These are phyloP conservation scores for Millerozyma miso DNA, from an alignment of 805 yeast genomes.

Conservation along the genomic window DNA sequence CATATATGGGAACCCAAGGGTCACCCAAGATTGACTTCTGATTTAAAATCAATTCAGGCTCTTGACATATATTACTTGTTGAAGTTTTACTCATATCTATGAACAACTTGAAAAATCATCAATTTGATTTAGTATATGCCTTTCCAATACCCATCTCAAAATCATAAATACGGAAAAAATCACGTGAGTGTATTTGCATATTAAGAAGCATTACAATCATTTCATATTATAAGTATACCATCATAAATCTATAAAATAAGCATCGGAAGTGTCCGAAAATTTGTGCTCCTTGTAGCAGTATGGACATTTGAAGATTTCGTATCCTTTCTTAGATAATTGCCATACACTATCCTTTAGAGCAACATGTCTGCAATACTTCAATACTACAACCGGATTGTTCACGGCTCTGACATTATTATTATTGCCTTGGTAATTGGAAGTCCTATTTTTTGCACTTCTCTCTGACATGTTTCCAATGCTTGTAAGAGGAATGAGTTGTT, in stretches of 20 bases:
- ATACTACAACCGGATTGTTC: conserved; percentile 37
- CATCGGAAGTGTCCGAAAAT: conserved; percentile 35
- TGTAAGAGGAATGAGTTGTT: conserved; percentile 36
- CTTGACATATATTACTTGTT: conserved; percentile 2
- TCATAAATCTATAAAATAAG: conserved; percentile 34
- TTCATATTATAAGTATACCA: neutral
- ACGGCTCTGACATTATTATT: neutral
- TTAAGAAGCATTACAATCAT: neutral
- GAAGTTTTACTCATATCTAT: neutral
- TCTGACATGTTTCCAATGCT: conserved; percentile 6
- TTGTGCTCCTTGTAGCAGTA: conserved; percentile 43
- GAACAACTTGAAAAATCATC: too few relatives aligned
- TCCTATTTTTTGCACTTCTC: conserved; percentile 15
- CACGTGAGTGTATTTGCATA: neutral
- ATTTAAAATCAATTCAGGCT: conserved; percentile 9
- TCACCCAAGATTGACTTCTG: conserved; percentile 48
- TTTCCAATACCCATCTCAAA: neutral
- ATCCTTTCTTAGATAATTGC: conserved; percentile 35
- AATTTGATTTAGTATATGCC: neutral
- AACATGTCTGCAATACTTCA: conserved; percentile 38
- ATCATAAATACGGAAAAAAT: neutral
- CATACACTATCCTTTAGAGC: conserved; percentile 40
- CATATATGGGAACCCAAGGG: conserved; percentile 61
- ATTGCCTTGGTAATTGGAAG: conserved; percentile 3
- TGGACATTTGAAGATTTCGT: conserved; percentile 40